Percentiles rank a stretch among this genome's conserved stretches.
Conservation (phyloP, 345 rosid genomes). For the Schrenkiella parvula region DNA sequence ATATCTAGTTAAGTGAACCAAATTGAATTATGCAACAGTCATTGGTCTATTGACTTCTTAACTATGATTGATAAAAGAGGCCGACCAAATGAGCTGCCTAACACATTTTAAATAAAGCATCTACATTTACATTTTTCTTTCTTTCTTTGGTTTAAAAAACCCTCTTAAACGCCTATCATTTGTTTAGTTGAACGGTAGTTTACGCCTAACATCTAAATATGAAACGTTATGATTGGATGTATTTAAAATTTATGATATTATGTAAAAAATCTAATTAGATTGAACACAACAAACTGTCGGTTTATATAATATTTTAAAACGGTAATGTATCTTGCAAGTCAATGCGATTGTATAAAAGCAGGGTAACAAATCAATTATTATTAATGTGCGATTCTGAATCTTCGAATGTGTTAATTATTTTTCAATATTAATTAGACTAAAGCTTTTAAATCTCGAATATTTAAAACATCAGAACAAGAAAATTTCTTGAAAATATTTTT, state of each 20-base stretch:
- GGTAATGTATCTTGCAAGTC: not conserved
- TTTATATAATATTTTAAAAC: not conserved
- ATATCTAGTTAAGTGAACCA: constrained; percentile 13
- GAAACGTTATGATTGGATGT: constrained; percentile 11
- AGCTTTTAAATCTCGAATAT: not conserved
- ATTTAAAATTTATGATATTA: not conserved
- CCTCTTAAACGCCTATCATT: not conserved
- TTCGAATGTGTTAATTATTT: not conserved
- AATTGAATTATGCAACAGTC: not conserved
- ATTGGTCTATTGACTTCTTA: constrained; percentile 14
- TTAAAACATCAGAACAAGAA: not conserved
- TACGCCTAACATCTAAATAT: constrained; percentile 4
- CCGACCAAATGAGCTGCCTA: constrained; percentile 30
- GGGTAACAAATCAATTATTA: not conserved
- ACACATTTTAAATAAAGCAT: not conserved
- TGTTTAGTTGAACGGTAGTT: constrained; percentile 18
- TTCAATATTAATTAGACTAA: not conserved
- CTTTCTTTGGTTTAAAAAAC: not conserved
- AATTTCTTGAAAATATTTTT: not conserved
- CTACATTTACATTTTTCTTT: not conserved
- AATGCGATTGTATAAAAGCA: not conserved
- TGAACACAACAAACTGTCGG: constrained; percentile 1
- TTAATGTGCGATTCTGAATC: not conserved
- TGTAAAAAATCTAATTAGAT: not conserved
- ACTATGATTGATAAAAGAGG: constrained; percentile 22